phyloP scores from a whole-genome alignment of 2,329 filamentous ascomycete species.

The Neoarthrinium moseri region DNA sequence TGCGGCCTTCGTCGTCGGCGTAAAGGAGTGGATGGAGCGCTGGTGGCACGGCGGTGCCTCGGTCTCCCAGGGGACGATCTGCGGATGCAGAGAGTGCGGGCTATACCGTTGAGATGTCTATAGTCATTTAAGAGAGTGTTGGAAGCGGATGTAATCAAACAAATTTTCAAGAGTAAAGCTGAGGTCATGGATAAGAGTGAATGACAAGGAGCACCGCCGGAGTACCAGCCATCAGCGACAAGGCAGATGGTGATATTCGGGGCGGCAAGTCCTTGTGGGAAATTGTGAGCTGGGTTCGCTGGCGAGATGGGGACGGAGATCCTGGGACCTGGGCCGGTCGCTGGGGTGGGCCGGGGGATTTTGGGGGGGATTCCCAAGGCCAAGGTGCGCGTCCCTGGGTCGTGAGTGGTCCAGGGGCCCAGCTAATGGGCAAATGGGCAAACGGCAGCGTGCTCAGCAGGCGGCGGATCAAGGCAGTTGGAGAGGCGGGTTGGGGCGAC shows the following conservation, averaged over 20 bases:
- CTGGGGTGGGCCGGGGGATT: not conserved
- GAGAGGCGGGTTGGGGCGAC: slow-evolving; percentile 14
- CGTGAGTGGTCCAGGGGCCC: not conserved
- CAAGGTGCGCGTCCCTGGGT: not conserved
- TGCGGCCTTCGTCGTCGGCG: slow-evolving; percentile 16
- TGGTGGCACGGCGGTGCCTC: slow-evolving; percentile 24
- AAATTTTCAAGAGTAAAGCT: slow-evolving; percentile 28
- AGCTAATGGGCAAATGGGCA: not conserved
- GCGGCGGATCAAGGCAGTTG: slow-evolving; percentile 3
- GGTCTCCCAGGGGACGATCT: slow-evolving; percentile 22
- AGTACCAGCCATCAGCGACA: slow-evolving; percentile 23
- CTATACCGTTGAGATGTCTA: slow-evolving; percentile 22
- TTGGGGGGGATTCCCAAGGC: not conserved
- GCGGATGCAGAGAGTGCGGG: slow-evolving; percentile 23
- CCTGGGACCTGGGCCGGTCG: not conserved
- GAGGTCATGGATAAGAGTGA: slow-evolving; percentile 29
- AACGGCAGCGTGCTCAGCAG: slow-evolving; percentile 2
- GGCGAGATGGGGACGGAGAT: slow-evolving; percentile 2
- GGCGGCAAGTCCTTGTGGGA: slow-evolving; percentile 22
- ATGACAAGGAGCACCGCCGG: slow-evolving; percentile 15
- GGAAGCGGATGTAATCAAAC: slow-evolving; percentile 25
- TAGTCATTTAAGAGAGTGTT: slow-evolving; percentile 26
- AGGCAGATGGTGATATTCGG: slow-evolving; percentile 25
- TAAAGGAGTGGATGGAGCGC: slow-evolving; percentile 23
- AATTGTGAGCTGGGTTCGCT: slow-evolving; percentile 18